phyloP scores from a whole-genome alignment of 208 protist species.

The Acanthamoeba healyi region DNA sequence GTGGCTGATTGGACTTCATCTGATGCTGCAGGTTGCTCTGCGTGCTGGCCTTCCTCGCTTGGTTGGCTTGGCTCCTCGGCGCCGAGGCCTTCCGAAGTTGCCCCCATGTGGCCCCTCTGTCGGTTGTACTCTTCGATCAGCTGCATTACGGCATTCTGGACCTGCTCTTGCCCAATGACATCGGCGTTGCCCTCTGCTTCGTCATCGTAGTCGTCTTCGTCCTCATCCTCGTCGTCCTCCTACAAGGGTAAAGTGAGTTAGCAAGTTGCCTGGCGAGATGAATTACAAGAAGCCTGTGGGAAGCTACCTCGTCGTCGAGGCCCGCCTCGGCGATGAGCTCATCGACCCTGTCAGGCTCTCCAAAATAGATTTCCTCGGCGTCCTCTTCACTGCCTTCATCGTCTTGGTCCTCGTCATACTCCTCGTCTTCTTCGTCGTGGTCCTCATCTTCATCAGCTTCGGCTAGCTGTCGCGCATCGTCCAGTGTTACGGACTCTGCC shows the following conservation, averaged over 20 bases:
- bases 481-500: background rate
- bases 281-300: background rate
- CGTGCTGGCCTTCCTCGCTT: background rate
- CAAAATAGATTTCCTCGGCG: slow-evolving; percentile 52
- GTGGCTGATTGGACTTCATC: background rate
- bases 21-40: too few relatives aligned
- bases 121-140: slow-evolving; percentile 16
- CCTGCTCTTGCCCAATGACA: background rate
- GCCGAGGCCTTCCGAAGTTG: background rate
- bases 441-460: slow-evolving; percentile 21
- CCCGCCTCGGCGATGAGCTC: slow-evolving; percentile 26
- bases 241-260: background rate
- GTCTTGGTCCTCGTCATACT: background rate
- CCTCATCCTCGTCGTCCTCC: background rate
- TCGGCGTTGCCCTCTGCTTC: background rate
- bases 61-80: background rate
- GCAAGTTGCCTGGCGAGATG: too few relatives aligned
- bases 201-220: background rate
- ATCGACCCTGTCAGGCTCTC: background rate
- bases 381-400: background rate
- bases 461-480: slow-evolving; percentile 2
- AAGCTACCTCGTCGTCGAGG: background rate
- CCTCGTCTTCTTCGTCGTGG: background rate
- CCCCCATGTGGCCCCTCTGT: background rate
- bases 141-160: background rate